These are phyloP conservation scores for Puccinia triticina DNA, from an alignment of 1,284 basidiomycete genomes.

Conservation along the genomic window DNA sequence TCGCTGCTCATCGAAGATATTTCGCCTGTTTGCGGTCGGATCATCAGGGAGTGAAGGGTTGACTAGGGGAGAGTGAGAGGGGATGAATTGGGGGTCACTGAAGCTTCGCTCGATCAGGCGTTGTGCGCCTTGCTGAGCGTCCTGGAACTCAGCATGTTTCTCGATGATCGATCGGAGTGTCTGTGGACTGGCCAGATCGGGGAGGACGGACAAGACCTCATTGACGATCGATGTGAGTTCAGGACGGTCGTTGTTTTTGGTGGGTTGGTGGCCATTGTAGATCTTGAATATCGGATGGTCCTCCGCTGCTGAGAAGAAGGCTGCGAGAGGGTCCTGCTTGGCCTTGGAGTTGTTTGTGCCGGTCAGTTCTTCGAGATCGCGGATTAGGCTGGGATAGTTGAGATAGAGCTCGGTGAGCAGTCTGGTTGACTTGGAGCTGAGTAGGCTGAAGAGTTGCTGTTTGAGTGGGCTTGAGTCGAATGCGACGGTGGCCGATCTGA, in stretches of 20 bases:
- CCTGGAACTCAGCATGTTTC: neutral
- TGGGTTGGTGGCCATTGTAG: neutral
- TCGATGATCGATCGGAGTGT: neutral
- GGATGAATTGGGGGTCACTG: neutral
- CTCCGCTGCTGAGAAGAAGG: neutral
- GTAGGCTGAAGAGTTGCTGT: neutral
- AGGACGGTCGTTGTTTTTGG: neutral
- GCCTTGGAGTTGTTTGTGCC: neutral
- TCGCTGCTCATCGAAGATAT: neutral
- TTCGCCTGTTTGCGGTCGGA: neutral
- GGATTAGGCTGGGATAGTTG: neutral
- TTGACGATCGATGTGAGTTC: neutral
- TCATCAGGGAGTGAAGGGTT: too few species aligned
- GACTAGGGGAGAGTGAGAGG: neutral
- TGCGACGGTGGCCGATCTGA: neutral
- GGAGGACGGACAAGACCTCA: neutral
- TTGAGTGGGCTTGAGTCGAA: neutral
- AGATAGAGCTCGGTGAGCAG: neutral
- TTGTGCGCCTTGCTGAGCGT: neutral
- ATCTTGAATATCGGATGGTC: neutral
- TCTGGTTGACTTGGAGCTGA: neutral
- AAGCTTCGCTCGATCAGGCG: slow-evolving; percentile 5
- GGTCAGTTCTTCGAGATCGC: neutral
- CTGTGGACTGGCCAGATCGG: neutral
- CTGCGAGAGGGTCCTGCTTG: too few species aligned